phyloP scores from a whole-genome alignment of 768 basidiomycete genomes.

The Amyloporia xantha region DNA sequence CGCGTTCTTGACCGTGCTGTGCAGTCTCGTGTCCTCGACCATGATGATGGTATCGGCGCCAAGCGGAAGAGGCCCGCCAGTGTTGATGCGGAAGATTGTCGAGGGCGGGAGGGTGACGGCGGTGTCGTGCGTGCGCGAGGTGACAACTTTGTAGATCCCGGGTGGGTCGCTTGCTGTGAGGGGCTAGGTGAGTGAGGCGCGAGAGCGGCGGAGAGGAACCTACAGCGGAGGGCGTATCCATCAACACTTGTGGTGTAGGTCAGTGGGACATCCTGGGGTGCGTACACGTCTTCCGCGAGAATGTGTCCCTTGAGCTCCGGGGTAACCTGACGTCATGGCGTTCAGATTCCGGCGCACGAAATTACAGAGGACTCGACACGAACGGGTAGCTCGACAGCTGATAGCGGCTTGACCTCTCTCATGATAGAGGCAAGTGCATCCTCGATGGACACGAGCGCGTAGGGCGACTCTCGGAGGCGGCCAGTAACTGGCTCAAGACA shows the following conservation, averaged over 20 bases:
- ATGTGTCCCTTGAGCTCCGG: conserved; percentile 56
- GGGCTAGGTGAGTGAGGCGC: neutral
- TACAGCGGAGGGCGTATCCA: conserved; percentile 79
- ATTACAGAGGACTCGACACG: conserved; percentile 8
- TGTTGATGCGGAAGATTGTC: conserved; percentile 71
- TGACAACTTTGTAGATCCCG: conserved; percentile 63
- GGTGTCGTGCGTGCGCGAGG: conserved; percentile 36
- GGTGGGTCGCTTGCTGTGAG: conserved; percentile 53
- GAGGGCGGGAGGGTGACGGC: conserved; percentile 38
- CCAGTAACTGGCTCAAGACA: conserved; percentile 43
- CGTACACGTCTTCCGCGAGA: conserved; percentile 69
- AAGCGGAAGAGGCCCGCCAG: conserved; percentile 71
- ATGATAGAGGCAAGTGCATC: conserved; percentile 56
- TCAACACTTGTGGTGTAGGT: conserved; percentile 77
- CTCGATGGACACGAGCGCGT: conserved; percentile 59
- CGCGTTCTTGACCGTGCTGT: conserved; percentile 39
- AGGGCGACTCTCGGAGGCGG: conserved; percentile 73
- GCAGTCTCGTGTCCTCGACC: conserved; percentile 86
- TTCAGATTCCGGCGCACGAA: conserved; percentile 13
- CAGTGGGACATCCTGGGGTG: conserved; percentile 56
- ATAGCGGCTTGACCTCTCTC: conserved; percentile 39
- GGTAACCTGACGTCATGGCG: conserved; percentile 69
- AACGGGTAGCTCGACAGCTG: conserved; percentile 36
- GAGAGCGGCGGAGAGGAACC: conserved; percentile 12
- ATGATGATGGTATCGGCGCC: conserved; percentile 81